These are phyloP conservation scores for Colletotrichum gloeosporioides DNA, from an alignment of 2,329 filamentous ascomycete species.

Conservation along the genomic window DNA sequence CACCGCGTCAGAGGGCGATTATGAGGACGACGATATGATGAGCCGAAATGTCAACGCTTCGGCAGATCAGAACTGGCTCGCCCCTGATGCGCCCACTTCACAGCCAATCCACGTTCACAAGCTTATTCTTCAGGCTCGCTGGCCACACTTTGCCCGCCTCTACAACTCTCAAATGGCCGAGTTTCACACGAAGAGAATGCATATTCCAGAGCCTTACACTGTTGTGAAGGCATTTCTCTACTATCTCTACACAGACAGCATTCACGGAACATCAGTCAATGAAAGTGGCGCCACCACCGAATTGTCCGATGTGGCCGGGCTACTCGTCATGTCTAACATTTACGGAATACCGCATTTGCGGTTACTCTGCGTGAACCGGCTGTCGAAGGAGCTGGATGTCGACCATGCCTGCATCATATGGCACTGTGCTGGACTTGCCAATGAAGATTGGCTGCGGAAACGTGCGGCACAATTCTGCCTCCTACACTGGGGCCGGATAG, in stretches of 20 bases:
- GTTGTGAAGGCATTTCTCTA: slow-evolving; percentile 95
- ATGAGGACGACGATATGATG: slow-evolving; percentile 70
- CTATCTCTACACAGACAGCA: slow-evolving; percentile 96
- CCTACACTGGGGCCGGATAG: slow-evolving; percentile 92
- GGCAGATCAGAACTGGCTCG: slow-evolving; percentile 60
- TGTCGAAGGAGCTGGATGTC: slow-evolving; percentile 90
- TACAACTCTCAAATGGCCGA: slow-evolving; percentile 96
- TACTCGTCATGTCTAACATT: slow-evolving; percentile 97
- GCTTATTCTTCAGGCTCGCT: slow-evolving; percentile 91
- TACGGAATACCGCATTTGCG: slow-evolving; percentile 96
- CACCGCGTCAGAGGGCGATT: slow-evolving; percentile 83
- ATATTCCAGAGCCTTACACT: slow-evolving; percentile 94
- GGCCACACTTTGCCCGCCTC: slow-evolving; percentile 93
- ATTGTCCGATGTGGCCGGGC: slow-evolving; percentile 86
- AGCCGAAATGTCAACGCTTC: slow-evolving; percentile 49
- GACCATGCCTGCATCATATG: slow-evolving; percentile 95
- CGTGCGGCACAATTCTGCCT: slow-evolving; percentile 89
- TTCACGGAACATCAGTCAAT: slow-evolving; percentile 60
- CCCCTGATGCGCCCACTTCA: slow-evolving; percentile 70
- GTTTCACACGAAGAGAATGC: slow-evolving; percentile 96
- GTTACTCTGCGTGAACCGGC: slow-evolving; percentile 86
- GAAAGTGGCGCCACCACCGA: slow-evolving; percentile 75
- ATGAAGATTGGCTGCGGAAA: slow-evolving; percentile 91
- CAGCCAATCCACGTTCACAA: slow-evolving; percentile 92
- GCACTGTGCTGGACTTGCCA: slow-evolving; percentile 89